phyloP scores from a whole-genome alignment of 305 asterid genomes.

The Rubia tinctorum region DNA sequence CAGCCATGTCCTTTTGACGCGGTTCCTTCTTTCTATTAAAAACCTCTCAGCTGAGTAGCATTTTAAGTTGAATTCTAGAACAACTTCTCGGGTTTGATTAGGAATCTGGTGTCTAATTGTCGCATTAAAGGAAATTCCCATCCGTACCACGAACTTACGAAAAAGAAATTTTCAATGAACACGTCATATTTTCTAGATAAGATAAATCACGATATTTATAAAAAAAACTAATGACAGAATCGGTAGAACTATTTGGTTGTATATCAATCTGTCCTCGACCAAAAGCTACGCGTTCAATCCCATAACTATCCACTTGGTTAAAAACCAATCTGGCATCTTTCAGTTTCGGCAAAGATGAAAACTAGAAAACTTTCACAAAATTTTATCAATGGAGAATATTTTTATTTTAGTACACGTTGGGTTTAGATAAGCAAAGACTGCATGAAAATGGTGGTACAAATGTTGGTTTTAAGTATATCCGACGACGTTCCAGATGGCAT shows the following conservation, averaged over 20 bases:
- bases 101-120: no score
- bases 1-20: no score
- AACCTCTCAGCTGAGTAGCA: no score
- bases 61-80: no score
- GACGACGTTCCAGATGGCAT: constrained; percentile 43
- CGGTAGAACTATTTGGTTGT: constrained; percentile 34
- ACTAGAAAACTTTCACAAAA: constrained; percentile 40
- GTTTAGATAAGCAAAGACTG: constrained; percentile 64
- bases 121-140: no score
- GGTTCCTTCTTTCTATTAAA: no score
- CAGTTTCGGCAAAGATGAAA: constrained; percentile 31
- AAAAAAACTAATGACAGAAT: constrained; percentile 12
- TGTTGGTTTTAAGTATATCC: constrained; percentile 62
- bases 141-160: no score
- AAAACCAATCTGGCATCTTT: constrained; percentile 18
- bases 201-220: not conserved
- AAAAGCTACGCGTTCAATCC: constrained; percentile 23
- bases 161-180: no score
- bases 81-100: no score
- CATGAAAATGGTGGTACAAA: no score
- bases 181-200: not conserved
- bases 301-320: constrained; percentile 45
- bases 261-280: not conserved
- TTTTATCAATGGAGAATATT: no score
- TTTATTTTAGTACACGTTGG: no score